phyloP scores from a whole-genome alignment of 495 filamentous ascomycete species.

The Xylaria grammica region DNA sequence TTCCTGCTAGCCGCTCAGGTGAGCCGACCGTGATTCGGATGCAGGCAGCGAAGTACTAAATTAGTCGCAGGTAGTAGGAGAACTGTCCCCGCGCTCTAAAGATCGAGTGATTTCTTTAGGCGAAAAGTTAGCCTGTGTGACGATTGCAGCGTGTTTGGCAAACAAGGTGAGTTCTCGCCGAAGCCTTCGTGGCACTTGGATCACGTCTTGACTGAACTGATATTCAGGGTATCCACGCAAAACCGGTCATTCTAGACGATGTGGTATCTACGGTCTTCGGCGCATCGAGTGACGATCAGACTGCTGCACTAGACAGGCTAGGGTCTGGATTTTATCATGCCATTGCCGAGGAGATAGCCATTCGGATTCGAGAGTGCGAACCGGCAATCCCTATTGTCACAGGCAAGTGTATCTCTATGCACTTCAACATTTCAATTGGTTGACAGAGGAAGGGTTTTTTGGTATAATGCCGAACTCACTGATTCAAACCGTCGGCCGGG shows the following conservation, averaged over 20 bases:
- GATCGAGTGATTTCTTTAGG: conserved; percentile 45
- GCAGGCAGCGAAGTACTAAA: conserved; percentile 17
- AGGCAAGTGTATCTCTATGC: conserved; percentile 22
- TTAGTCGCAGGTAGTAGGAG: conserved; percentile 40
- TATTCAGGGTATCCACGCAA: conserved; percentile 38
- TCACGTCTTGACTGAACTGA: conserved; percentile 5
- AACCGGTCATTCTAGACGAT: conserved; percentile 40
- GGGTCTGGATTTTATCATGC: conserved; percentile 42
- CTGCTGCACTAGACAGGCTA: conserved; percentile 31
- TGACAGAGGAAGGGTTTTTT: conserved; percentile 54
- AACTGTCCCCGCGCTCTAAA: conserved; percentile 42
- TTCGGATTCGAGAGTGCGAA: conserved; percentile 32
- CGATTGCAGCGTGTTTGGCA: conserved; percentile 42
- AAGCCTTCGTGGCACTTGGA: background rate
- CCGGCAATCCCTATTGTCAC: conserved; percentile 39
- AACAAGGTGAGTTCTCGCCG: conserved; percentile 34
- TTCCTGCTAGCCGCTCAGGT: conserved; percentile 45
- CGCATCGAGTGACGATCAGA: conserved; percentile 33
- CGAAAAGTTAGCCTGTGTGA: conserved; percentile 44
- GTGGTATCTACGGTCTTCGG: conserved; percentile 44
- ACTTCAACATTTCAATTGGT: conserved; percentile 24
- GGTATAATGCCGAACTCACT: conserved; percentile 55
- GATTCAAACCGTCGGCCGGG: conserved; percentile 51
- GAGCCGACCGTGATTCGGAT: background rate
- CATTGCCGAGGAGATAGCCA: conserved; percentile 38